Evolutionary conservation across 1,284 basidiomycete species (phyloP), one percentile per base, ranked within the genome.

Genomic region (Ganoderma resinaceum): DNA sequence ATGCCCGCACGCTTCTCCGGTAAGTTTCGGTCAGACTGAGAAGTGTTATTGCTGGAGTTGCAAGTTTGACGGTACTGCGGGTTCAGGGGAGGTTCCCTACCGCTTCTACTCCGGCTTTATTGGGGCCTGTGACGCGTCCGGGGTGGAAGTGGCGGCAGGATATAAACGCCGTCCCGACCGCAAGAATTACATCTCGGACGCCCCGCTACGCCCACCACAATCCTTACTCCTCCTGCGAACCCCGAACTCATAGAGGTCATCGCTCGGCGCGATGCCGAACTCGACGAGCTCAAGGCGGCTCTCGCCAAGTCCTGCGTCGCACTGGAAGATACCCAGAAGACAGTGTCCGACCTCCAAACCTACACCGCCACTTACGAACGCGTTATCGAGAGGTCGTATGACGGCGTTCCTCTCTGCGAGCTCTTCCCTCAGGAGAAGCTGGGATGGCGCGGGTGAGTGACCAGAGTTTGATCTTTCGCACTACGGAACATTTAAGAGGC

Each of bases 351-450:
- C 46, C 46, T 52, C 46, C 46, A 52, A 26, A 52, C 46, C 12
- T 52, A 52, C 46, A 52, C 46, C 46, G 46, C 46, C 46, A 26
- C 46, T 52, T 52, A 23, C 40, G 42, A 40, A 61, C 16, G 35
- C 57, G 14, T 29, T 26, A 23, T 61, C 8, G 66, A 65, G 20
- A 55, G 59, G 29, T 69, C 65, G 5, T 72, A 20, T 6, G 55
- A 64, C 31, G 69, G 69, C 16, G 57, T 66, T 2, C 74, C 75
- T 23, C 68, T 78, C 49, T 73, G 70, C 62, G 33, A 77, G 63
- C 72, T 79, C 7, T 82, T 81, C 70, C 76, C 80, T 2, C 79
- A 82, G 71, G 79, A 80, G 63, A 79, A 74, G 66, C 62, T 72
- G 5, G 79, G 80, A 31, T 82, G 81, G 81, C 74, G 65, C 62